These are phyloP conservation scores for Euphorbia peplus DNA, from an alignment of 345 rosid genomes.

Conservation along the genomic window DNA sequence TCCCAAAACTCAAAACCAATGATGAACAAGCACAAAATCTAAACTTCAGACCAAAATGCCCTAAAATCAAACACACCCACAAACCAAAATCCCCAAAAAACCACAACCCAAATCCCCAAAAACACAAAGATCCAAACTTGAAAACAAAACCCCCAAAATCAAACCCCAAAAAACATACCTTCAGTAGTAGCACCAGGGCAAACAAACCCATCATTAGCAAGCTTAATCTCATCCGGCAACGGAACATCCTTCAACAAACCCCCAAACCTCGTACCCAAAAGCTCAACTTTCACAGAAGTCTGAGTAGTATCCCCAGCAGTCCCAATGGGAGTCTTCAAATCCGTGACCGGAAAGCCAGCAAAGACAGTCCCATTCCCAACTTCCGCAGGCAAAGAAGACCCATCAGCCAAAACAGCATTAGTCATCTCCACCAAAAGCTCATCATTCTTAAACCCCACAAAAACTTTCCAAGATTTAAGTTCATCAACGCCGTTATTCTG, in stretches of 20 bases:
- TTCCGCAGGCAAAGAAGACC: conserved; percentile 54
- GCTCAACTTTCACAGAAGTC: conserved; percentile 65
- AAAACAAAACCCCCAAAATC: neutral
- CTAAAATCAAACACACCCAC: no score
- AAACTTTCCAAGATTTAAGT: conserved; percentile 74
- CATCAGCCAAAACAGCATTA: conserved; percentile 72
- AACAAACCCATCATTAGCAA: conserved; percentile 74
- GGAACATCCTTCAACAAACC: conserved; percentile 62
- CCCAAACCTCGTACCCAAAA: conserved; percentile 92
- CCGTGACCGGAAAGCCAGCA: conserved; percentile 66
- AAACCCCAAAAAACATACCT: conserved; percentile 35
- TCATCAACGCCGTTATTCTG: conserved; percentile 67
- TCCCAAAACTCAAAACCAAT: no score
- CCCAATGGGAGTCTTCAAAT: conserved; percentile 82
- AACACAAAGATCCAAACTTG: neutral
- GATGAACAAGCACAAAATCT: no score
- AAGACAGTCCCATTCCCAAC: conserved; percentile 86
- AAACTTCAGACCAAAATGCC: no score
- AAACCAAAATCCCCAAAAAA: no score
- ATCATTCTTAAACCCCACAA: conserved; percentile 62
- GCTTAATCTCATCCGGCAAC: conserved; percentile 57
- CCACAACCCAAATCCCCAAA: no score
- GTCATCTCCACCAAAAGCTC: conserved; percentile 76
- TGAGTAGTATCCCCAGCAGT: conserved; percentile 88
- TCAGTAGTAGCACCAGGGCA: conserved; percentile 48